A percentile compares a stretch with the other conserved stretches of the same genome.
phyloP scores from a whole-genome alignment of 2,329 filamentous ascomycete species.

The Madurella mycetomatis region DNA sequence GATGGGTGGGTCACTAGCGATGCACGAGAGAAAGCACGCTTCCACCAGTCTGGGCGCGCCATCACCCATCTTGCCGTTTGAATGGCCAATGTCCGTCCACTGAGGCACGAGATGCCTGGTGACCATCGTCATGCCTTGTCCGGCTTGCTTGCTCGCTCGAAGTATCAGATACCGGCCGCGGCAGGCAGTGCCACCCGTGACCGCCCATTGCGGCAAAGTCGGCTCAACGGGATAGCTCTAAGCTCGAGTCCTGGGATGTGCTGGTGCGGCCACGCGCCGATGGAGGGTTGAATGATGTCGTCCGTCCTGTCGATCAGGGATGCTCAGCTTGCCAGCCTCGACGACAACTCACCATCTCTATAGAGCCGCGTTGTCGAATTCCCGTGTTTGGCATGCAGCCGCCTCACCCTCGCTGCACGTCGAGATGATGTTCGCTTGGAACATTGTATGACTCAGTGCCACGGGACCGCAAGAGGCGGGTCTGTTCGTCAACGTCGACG shows the following conservation, averaged over 20 bases:
- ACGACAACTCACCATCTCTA: constrained; percentile 6
- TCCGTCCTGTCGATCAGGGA: not conserved
- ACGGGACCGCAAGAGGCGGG: not conserved
- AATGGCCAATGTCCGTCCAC: constrained; percentile 7
- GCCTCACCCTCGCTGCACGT: constrained; percentile 12
- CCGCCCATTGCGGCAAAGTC: not conserved
- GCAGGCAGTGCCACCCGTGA: not conserved
- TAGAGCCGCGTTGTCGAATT: constrained; percentile 5
- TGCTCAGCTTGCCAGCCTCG: constrained; percentile 1
- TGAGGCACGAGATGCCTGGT: not conserved
- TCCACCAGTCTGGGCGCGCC: constrained; percentile 14
- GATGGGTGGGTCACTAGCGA: constrained; percentile 1
- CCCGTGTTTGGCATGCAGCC: constrained; percentile 9
- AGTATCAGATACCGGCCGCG: not conserved
- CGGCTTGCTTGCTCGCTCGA: not conserved
- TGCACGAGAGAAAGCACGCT: constrained; percentile 7
- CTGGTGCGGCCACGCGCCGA: not conserved
- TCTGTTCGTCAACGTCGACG: constrained; percentile 8
- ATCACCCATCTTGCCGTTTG: constrained; percentile 1
- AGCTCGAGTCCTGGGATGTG: not conserved
- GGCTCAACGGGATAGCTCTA: not conserved
- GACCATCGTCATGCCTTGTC: not conserved
- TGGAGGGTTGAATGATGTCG: not conserved
- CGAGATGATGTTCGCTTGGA: constrained; percentile 3
- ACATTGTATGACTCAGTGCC: constrained; percentile 6